Base-by-base conservation (phyloP, 2,329 filamentous ascomycete species). In the Exophiala phaeomuriformis region DNA sequence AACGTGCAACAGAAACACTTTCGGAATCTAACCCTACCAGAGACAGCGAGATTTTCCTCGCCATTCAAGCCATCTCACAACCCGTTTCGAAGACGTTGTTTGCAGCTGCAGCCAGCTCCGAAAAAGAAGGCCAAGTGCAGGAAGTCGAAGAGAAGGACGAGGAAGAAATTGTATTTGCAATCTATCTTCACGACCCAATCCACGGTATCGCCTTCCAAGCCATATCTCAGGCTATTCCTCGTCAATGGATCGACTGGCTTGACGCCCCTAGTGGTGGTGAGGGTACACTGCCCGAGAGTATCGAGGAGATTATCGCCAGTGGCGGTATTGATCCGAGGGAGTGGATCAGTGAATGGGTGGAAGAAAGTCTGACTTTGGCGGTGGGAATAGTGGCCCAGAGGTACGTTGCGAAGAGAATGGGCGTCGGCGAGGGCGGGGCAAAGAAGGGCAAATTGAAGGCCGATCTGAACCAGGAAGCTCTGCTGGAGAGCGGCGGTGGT, bases 291-390 rank as follows among this genome's bases (percentile, higher is more conserved):
- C 91, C 93, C 0, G 85, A 88, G 30, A 89, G 90, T 65, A 96
- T 98, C 64, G 78, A 81, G 27, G 87, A 91, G 61, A 95, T 97
- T 59, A 82, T 98, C 47, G 74, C 80, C 52, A 75, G 71, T 48
- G 83, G 83, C 10, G 83, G 82, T 6, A 88, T 97, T 1, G 93
- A 98, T 66, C 93, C 93, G 0, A 79, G 93, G 53, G 93, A 98
- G 69, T 98, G 93, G 93, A 88, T 95, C 36, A 86, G 90, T 2
- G 93, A 97, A 70, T 98, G 93, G 93, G 80, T 98, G 44, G 91
- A 97, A 72, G 91, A 97, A 72, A 75, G 84, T 0, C 77, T 98
- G 32, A 82, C 77, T 39, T 74, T 97, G 46, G 81, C 83, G 2
- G 81, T 94, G 0, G 91, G 93, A 12, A 76, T 95, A 5, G 85